These are phyloP conservation scores for Daphne laureola DNA, from an alignment of 441 rosid genomes.

Conservation along the genomic window DNA sequence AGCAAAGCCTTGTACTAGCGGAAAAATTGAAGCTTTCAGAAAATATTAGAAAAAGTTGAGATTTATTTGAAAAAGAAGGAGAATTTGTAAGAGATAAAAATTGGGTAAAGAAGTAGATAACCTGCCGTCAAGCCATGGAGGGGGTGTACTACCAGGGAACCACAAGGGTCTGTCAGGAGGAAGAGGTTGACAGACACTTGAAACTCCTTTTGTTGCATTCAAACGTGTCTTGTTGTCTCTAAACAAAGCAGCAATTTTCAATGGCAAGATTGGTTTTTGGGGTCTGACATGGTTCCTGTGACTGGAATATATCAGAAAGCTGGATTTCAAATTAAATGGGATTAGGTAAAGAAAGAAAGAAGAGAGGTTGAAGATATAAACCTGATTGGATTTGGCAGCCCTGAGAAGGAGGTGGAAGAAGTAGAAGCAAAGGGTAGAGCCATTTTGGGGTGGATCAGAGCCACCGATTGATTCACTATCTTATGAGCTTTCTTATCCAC, in stretches of 20 bases:
- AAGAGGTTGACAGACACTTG: constrained; percentile 81
- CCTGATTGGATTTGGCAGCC: constrained; percentile 25
- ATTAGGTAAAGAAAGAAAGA: no score
- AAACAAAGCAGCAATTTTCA: constrained; percentile 10
- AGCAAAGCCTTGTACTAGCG: no score
- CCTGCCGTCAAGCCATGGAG: constrained; percentile 96
- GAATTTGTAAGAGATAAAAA: no score
- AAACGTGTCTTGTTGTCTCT: constrained; percentile 17
- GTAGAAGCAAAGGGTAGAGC: constrained; percentile 47
- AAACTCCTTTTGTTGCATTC: constrained; percentile 70
- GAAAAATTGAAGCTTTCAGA: constrained; percentile 5
- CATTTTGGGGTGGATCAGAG: constrained; percentile 30
- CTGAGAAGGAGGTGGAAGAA: constrained; percentile 23
- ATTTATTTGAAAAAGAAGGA: no score
- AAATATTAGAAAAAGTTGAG: not conserved
- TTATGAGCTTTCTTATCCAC: constrained; percentile 15
- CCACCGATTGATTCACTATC: constrained; percentile 14
- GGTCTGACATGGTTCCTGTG: constrained; percentile 20
- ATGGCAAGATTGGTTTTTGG: constrained; percentile 9
- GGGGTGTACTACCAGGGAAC: constrained; percentile 91
- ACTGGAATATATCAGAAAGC: not conserved
- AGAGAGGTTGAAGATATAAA: not conserved
- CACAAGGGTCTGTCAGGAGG: constrained; percentile 93
- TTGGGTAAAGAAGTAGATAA: not conserved
- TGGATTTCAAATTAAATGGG: not conserved